Percentiles rank a stretch among this genome's conserved stretches.
Conservation (phyloP, 2,329 filamentous ascomycete species). For the Coniochaeta sp. region DNA sequence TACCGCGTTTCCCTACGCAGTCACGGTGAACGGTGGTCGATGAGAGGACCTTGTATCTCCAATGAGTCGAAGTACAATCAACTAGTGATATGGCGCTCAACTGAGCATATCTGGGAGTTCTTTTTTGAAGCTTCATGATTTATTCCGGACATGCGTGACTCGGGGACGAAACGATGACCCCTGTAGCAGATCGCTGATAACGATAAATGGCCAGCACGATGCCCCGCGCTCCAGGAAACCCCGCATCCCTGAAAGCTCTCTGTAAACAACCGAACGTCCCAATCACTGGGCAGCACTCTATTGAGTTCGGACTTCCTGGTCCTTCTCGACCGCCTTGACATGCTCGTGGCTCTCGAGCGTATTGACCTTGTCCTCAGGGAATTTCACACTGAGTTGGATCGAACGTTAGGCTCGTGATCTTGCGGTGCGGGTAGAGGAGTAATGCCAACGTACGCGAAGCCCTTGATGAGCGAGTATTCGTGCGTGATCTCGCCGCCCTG, state of each 20-base stretch:
- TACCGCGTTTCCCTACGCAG: too few species aligned
- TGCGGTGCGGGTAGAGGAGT: background rate
- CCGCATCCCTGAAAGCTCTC: background rate
- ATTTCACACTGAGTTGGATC: conserved; percentile 55
- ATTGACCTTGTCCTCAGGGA: conserved; percentile 57
- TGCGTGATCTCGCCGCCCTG: conserved; percentile 80
- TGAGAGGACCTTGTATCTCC: too few species aligned
- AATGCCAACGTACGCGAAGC: conserved; percentile 69
- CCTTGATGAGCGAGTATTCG: conserved; percentile 83
- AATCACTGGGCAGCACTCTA: conserved; percentile 29
- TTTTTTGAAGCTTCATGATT: background rate
- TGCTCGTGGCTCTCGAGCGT: conserved; percentile 63
- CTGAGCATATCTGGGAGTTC: background rate
- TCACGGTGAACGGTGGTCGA: too few species aligned
- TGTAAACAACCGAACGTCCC: background rate
- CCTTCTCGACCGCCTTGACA: conserved; percentile 67
- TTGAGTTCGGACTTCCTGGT: conserved; percentile 64
- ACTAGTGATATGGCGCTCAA: too few species aligned
- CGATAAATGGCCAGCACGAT: background rate
- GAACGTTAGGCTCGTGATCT: background rate
- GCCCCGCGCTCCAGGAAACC: background rate
- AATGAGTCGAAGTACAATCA: background rate
- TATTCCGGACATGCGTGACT: background rate
- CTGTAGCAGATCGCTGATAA: background rate
- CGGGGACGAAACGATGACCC: background rate